phyloP scores from a whole-genome alignment of 2,329 filamentous ascomycete genomes.

The Diaporthe vexans region DNA sequence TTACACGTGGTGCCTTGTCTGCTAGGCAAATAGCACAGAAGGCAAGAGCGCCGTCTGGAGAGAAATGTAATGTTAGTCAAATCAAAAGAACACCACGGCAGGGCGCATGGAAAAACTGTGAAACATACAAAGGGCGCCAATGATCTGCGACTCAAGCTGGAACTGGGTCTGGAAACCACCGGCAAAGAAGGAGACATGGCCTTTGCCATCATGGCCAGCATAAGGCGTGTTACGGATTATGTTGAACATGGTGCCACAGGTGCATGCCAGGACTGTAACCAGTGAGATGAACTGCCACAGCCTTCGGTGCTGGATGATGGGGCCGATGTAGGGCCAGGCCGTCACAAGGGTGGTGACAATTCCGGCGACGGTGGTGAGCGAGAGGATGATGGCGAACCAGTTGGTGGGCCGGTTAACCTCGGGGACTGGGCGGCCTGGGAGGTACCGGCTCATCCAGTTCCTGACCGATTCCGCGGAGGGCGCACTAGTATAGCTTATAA shows the following conservation, averaged over 20 bases:
- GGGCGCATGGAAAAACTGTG: no score
- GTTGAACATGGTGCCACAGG: slow-evolving; percentile 99
- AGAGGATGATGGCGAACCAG: slow-evolving; percentile 80
- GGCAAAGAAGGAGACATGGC: slow-evolving; percentile 91
- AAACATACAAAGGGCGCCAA: slow-evolving; percentile 87
- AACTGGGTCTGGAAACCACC: slow-evolving; percentile 93
- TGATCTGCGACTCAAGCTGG: slow-evolving; percentile 94
- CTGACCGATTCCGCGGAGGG: slow-evolving; percentile 84
- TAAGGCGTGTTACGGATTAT: slow-evolving; percentile 97
- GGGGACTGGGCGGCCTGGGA: slow-evolving; percentile 84
- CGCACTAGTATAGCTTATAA: slow-evolving; percentile 62
- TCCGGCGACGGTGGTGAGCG: slow-evolving; percentile 78
- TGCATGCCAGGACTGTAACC: slow-evolving; percentile 92
- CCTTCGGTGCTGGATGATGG: slow-evolving; percentile 89
- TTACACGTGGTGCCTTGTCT: slow-evolving; percentile 91
- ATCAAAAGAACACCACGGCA: no score
- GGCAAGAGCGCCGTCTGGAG: slow-evolving; percentile 76
- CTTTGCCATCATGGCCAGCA: slow-evolving; percentile 85
- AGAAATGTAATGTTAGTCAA: slow-evolving; percentile 44
- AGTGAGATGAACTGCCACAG: slow-evolving; percentile 93
- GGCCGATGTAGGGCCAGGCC: slow-evolving; percentile 83
- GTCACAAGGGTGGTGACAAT: slow-evolving; percentile 77
- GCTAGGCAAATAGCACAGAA: slow-evolving; percentile 94
- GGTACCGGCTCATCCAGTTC: slow-evolving; percentile 82
- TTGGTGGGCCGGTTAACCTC: slow-evolving; percentile 88